phyloP scores from a whole-genome alignment of 306 rosid genomes.

The Senna siamea region DNA sequence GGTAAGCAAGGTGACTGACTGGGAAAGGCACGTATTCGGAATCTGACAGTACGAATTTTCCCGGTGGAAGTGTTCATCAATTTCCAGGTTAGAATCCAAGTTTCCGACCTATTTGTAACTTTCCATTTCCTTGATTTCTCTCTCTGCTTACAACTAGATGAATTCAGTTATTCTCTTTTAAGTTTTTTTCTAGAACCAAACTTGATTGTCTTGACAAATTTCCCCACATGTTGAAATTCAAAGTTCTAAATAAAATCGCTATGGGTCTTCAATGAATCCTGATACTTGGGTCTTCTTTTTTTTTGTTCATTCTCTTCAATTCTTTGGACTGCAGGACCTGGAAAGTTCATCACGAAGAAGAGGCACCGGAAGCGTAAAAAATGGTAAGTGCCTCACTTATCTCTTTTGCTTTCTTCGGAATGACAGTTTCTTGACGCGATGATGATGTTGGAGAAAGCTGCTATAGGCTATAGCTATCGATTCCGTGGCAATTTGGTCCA shows the following conservation, averaged over 20 bases:
- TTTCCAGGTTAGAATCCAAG: not conserved
- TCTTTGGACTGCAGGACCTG: slow-evolving; percentile 22
- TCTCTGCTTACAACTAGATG: not conserved
- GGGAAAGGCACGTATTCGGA: not conserved
- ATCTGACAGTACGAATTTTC: not conserved
- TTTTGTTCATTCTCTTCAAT: not conserved
- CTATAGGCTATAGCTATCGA: not conserved
- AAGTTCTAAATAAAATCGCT: not conserved
- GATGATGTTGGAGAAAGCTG: slow-evolving; percentile 2
- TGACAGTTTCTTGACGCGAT: not conserved
- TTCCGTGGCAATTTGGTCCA: not conserved
- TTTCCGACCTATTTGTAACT: not conserved
- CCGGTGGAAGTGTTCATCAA: not conserved
- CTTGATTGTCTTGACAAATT: not conserved
- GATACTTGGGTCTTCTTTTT: not conserved
- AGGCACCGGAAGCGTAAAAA: not conserved
- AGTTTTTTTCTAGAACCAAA: not conserved
- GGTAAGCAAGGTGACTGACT: not conserved
- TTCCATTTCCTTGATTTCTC: slow-evolving; percentile 3
- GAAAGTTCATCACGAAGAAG: not conserved
- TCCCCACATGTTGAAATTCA: not conserved
- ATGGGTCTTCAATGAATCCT: not conserved
- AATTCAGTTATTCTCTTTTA: not conserved
- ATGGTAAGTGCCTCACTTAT: slow-evolving; percentile 37
- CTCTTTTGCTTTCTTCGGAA: slow-evolving; percentile 5